These are phyloP conservation scores for Hygrophorus pudorinus DNA, from an alignment of 768 basidiomycete species.

Conservation along the genomic window DNA sequence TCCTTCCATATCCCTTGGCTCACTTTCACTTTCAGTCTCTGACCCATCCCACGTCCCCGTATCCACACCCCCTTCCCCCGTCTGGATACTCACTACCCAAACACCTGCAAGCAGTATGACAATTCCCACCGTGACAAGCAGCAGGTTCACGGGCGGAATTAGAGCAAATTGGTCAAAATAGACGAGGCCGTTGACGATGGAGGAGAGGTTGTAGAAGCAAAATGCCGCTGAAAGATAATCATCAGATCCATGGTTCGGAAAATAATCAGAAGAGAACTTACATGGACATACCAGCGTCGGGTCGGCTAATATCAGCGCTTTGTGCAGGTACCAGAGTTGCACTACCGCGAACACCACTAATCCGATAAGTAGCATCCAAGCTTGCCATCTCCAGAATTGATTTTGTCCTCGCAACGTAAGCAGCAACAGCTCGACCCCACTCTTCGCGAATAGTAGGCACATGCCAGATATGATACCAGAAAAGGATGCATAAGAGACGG, in stretches of 20 bases:
- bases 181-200: constrained; percentile 81
- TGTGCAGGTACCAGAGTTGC: constrained; percentile 81
- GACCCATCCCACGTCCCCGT: constrained; percentile 32
- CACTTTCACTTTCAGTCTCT: constrained; percentile 16
- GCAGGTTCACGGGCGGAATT: constrained; percentile 60
- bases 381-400: constrained; percentile 77
- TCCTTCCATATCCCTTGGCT: constrained; percentile 4
- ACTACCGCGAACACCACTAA: constrained; percentile 66
- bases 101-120: constrained; percentile 74
- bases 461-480: constrained; percentile 87
- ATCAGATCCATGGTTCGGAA: constrained; percentile 8
- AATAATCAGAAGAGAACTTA: constrained; percentile 26
- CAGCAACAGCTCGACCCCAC: constrained; percentile 81
- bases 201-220: constrained; percentile 90
- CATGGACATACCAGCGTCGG: constrained; percentile 82
- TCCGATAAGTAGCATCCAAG: constrained; percentile 71
- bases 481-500: constrained; percentile 78
- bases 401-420: constrained; percentile 67
- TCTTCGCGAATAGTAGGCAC: constrained; percentile 90
- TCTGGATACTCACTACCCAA: constrained; percentile 79
- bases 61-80: constrained; percentile 42
- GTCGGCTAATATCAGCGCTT: constrained; percentile 68
- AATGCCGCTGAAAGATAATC: constrained; percentile 56
- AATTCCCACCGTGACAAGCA: constrained; percentile 70
- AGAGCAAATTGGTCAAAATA: constrained; percentile 82